Base-by-base conservation (phyloP, 768 basidiomycete genomes). In the Lyophyllum semitale region DNA sequence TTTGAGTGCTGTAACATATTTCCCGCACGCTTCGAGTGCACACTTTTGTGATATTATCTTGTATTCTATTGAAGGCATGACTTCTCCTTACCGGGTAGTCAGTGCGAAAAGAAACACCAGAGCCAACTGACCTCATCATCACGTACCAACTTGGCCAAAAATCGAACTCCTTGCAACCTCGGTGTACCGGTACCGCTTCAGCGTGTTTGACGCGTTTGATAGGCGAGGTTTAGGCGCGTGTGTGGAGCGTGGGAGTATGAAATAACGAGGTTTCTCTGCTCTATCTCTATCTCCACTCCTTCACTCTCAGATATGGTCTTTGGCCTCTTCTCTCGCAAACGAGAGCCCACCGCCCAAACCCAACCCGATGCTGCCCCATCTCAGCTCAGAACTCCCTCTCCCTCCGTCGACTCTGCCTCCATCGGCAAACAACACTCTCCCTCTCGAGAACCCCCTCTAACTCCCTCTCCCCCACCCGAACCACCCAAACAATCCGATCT, bases 401-500 rank as follows among this genome's bases (percentile, higher is more conserved):
- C 59, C 1, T 61, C 61, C 1, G 35, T 53, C 40, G 57, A 58
- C 29, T 53, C 57, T 13, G 51, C 17, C 8, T 57, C 56, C 1
- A 49, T 51, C 48, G 55, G 52, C 32, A 57, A 53, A 53, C 54
- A 59, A 33, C 25, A 43, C 38, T 57, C 63, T 11, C 63, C 60
- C 4, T 42, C 50, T 26, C 54, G 53, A 43, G 58, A 56, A 2
- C 61, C 61, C 1, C 61, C 61, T 0, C 37, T 49, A 27, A 62
- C 61, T 8, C 61, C 61, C 4, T 62, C 61, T 12, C 61, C 61
- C 4, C 58, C 61, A 1, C 61, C 61, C 3, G 61, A 59, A 30
- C 5, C 51, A 20, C 40, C 22, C n/a, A 23, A 43, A 25, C 41
- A 41, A 42, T 20, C 23, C 43, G 62, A 73, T 12, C 71, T 91